Evolutionary conservation across 2,329 filamentous ascomycete species (phyloP).

Genomic region (Colletotrichum tamarilloi): DNA sequence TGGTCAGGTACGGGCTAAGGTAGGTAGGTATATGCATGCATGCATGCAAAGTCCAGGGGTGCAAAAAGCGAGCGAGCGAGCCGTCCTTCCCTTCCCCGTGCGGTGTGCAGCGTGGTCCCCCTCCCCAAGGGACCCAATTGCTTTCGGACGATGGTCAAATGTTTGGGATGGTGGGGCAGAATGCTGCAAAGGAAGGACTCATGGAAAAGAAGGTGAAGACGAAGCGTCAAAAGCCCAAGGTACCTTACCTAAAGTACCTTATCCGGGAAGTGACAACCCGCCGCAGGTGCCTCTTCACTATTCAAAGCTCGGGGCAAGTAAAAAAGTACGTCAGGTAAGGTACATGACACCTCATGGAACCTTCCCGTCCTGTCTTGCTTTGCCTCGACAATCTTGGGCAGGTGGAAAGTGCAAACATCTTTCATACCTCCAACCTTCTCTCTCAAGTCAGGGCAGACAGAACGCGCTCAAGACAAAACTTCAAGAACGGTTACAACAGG

Average conservation of each 20-base stretch:
- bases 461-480: background rate
- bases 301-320: background rate
- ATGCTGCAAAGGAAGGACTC: background rate
- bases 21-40: constrained; percentile 30
- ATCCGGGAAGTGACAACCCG: background rate
- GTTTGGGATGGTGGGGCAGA: constrained; percentile 22
- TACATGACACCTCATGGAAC: background rate
- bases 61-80: background rate
- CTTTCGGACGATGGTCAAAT: constrained; percentile 23
- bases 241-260: background rate
- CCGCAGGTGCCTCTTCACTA: background rate
- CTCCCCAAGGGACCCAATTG: background rate
- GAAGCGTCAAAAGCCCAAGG: too few species aligned
- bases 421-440: background rate
- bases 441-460: background rate
- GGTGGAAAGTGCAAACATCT: background rate
- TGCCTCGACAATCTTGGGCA: background rate
- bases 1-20: background rate
- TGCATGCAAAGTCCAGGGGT: background rate
- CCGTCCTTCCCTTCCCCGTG: background rate
- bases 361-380: background rate
- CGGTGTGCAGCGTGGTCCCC: too few species aligned
- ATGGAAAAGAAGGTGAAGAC: background rate
- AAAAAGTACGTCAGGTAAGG: background rate
- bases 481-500: background rate